These are phyloP conservation scores for Hondaea fermentalgiana DNA, from an alignment of 108 stramenopile species.

Conservation along the genomic window DNA sequence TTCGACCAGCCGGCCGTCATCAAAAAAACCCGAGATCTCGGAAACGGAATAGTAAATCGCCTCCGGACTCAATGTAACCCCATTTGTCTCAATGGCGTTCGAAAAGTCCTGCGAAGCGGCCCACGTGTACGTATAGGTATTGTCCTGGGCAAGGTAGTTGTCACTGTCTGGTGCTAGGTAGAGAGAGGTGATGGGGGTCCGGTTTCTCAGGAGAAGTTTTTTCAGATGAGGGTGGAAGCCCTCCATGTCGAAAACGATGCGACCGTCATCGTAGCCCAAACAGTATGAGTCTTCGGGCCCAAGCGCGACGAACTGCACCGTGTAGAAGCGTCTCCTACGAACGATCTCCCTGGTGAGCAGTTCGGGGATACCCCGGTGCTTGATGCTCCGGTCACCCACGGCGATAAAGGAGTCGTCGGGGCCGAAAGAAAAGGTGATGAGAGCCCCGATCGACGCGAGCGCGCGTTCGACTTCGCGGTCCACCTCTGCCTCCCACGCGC, in stretches of 20 bases:
- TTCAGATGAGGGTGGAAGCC: background rate
- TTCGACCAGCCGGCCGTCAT: background rate
- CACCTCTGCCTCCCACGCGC: background rate
- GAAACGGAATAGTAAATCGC: background rate
- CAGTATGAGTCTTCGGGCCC: background rate
- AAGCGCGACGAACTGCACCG: background rate
- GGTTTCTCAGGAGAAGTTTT: background rate
- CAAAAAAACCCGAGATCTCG: background rate
- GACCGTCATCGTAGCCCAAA: background rate
- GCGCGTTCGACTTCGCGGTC: background rate
- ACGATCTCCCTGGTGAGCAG: background rate
- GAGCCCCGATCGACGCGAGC: background rate
- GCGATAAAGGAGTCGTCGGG: background rate
- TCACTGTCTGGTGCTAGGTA: background rate
- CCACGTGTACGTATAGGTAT: background rate
- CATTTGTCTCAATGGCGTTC: background rate
- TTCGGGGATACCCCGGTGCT: background rate
- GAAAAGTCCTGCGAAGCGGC: background rate
- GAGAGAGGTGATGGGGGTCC: background rate
- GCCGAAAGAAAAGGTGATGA: background rate
- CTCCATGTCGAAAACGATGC: background rate
- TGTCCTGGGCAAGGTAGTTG: background rate
- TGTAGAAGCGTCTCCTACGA: too few species aligned
- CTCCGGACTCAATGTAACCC: background rate
- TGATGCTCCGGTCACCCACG: background rate